phyloP scores from a whole-genome alignment of 164 flowering plant genomes.

The Sextonia rubra region DNA sequence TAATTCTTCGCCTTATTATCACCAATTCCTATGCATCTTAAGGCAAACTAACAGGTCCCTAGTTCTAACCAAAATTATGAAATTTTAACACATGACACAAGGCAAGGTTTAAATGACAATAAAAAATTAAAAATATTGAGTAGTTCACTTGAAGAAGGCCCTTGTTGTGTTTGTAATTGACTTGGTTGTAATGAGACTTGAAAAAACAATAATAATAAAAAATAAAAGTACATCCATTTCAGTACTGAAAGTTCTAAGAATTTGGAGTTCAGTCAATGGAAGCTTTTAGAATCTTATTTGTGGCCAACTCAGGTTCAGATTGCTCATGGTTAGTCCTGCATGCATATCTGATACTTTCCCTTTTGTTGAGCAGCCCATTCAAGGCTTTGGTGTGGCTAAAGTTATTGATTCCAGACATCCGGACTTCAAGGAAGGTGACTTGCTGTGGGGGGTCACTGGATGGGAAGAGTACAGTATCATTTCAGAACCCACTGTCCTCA shows the following conservation, averaged over 20 bases:
- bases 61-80: too few relatives aligned
- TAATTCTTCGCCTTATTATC: too few relatives aligned
- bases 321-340: neutral
- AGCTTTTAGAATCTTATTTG: neutral
- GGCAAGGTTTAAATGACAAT: neutral
- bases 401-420: constrained; percentile 41
- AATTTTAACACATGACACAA: too few relatives aligned
- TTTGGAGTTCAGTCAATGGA: too few relatives aligned
- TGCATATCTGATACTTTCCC: neutral
- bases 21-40: too few relatives aligned
- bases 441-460: constrained; percentile 50
- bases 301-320: neutral
- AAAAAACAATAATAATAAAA: neutral
- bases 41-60: too few relatives aligned
- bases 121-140: neutral
- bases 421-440: constrained; percentile 40
- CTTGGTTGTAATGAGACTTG: too few relatives aligned
- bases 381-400: constrained; percentile 33
- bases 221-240: neutral
- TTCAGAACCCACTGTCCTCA: constrained; percentile 6
- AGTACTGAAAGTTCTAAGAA: neutral
- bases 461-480: constrained; percentile 56
- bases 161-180: neutral
- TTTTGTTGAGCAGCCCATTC: constrained; percentile 6
- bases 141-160: neutral